phyloP scores from a whole-genome alignment of 805 yeast species.

The Ogataea methanolica region DNA sequence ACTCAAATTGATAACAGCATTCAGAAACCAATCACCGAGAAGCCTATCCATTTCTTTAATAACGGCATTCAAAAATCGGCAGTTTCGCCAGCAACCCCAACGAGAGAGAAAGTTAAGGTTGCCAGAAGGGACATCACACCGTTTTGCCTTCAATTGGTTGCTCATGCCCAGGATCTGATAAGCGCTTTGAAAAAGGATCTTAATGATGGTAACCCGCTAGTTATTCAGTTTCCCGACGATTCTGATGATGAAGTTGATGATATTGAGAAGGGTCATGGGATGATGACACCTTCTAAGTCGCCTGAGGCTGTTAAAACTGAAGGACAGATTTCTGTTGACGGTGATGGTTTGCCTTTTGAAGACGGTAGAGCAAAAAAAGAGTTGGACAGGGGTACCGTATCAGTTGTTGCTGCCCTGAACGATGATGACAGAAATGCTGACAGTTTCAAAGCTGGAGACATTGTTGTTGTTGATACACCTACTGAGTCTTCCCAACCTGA shows the following conservation, averaged over 20 bases:
- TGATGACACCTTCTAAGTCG: too few relatives aligned
- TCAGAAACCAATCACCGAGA: background rate
- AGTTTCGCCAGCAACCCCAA: constrained; percentile 17
- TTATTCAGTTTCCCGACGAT: background rate
- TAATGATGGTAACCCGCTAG: constrained; percentile 20
- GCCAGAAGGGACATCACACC: constrained; percentile 46
- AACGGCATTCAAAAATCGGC: background rate
- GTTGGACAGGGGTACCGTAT: too few relatives aligned
- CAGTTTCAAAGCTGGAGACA: too few relatives aligned
- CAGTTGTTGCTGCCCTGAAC: too few relatives aligned
- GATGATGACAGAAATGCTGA: too few relatives aligned
- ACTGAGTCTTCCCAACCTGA: too few relatives aligned
- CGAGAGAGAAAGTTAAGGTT: constrained; percentile 35
- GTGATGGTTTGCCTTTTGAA: too few relatives aligned
- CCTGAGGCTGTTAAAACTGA: background rate
- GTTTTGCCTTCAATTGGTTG: constrained; percentile 24
- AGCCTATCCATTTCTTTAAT: constrained; percentile 8
- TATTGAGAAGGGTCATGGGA: background rate
- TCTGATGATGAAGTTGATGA: background rate
- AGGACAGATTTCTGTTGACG: too few relatives aligned
- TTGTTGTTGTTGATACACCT: too few relatives aligned
- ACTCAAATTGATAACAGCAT: background rate
- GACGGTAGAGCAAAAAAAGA: too few relatives aligned
- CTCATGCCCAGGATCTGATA: constrained; percentile 15
- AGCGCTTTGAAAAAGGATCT: constrained; percentile 19